Conservation (phyloP, 805 yeast species). For the Teunomyces tritomae region DNA sequence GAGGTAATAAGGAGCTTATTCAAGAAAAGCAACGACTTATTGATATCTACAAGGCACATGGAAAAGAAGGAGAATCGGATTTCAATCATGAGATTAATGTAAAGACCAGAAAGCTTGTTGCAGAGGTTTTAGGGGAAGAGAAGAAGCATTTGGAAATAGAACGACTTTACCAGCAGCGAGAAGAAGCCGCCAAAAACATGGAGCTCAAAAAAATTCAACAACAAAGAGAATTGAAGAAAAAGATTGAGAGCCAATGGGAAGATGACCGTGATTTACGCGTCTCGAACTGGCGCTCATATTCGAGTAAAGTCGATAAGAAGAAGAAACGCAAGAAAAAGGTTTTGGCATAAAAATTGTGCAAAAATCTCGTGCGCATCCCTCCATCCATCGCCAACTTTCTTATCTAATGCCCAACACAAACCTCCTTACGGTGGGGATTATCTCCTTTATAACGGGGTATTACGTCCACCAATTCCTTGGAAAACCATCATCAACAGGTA, state of each 20-base stretch:
- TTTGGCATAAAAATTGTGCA: constrained; percentile 29
- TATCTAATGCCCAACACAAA: constrained; percentile 14
- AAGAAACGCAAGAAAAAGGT: constrained; percentile 43
- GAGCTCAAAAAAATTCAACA: constrained; percentile 31
- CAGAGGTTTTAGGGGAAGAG: constrained; percentile 42
- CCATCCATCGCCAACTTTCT: background rate
- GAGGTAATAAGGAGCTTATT: constrained; percentile 9
- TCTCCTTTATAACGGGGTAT: constrained; percentile 38
- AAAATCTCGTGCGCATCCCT: constrained; percentile 1
- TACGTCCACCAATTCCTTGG: constrained; percentile 20
- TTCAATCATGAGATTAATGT: constrained; percentile 24
- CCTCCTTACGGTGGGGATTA: constrained; percentile 30
- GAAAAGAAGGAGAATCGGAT: background rate
- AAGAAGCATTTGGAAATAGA: constrained; percentile 27
- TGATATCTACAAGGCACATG: constrained; percentile 23
- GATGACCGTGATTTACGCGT: constrained; percentile 57
- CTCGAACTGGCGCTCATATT: constrained; percentile 55
- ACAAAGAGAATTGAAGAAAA: constrained; percentile 40
- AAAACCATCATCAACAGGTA: constrained; percentile 5
- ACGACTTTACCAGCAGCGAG: constrained; percentile 22
- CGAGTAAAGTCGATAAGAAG: constrained; percentile 43
- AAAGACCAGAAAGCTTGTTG: constrained; percentile 35
- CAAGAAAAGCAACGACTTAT: constrained; percentile 21
- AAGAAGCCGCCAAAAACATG: constrained; percentile 22
- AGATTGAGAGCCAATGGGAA: constrained; percentile 56